A percentile compares a stretch with the other conserved stretches of the same genome.
These are phyloP conservation scores for Candida arabinofermentans DNA, from an alignment of 805 yeast genomes.

Conservation along the genomic window DNA sequence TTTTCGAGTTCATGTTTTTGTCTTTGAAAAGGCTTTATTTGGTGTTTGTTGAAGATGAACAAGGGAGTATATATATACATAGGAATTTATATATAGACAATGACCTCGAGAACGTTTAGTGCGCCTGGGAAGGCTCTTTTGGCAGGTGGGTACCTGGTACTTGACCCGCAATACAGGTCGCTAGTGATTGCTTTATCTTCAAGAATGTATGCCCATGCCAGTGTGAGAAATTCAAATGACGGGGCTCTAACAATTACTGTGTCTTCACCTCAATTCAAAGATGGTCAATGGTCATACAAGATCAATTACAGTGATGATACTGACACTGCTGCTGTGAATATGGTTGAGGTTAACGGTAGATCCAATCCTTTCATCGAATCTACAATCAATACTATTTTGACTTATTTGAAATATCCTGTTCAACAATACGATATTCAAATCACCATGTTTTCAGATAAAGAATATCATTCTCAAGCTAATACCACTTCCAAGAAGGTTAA, in stretches of 20 bases:
- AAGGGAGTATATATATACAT: no score
- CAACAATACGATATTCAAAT: slow-evolving; percentile 38
- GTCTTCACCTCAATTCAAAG: slow-evolving; percentile 70
- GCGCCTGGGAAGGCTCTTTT: slow-evolving; percentile 95
- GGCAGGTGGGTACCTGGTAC: slow-evolving; percentile 92
- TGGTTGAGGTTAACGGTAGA: slow-evolving; percentile 16
- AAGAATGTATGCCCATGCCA: slow-evolving; percentile 71
- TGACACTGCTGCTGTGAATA: neutral
- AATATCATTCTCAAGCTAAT: slow-evolving; percentile 75
- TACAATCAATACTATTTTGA: slow-evolving; percentile 50
- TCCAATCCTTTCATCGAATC: slow-evolving; percentile 74
- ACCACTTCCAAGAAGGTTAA: slow-evolving; percentile 33
- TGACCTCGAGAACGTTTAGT: slow-evolving; percentile 52
- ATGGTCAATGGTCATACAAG: slow-evolving; percentile 65
- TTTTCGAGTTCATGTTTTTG: no score
- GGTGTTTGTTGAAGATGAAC: no score
- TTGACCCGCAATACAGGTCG: slow-evolving; percentile 70
- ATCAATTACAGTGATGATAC: slow-evolving; percentile 14
- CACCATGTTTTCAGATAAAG: slow-evolving; percentile 78
- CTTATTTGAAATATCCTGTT: slow-evolving; percentile 41
- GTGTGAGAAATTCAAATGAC: slow-evolving; percentile 1
- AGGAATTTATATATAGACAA: neutral
- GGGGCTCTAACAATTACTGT: slow-evolving; percentile 37
- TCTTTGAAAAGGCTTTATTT: no score
- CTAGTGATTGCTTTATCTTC: slow-evolving; percentile 86